Conservation (phyloP, 164 flowering plant species). For the Platanus orientalis region DNA sequence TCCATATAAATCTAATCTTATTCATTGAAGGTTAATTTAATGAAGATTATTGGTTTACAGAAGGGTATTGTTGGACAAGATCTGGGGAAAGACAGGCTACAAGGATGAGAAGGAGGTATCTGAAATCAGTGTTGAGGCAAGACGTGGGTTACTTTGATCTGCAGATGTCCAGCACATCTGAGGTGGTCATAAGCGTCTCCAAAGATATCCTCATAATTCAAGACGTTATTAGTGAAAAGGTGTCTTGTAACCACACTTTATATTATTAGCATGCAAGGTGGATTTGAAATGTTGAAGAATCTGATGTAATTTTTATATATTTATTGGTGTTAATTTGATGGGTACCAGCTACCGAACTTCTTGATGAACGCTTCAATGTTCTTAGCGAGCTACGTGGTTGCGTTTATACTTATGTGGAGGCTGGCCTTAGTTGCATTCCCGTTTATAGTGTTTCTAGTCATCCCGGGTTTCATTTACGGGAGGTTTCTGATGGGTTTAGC, state of each 20-base stretch:
- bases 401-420: constrained; percentile 61
- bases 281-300: too few species aligned
- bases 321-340: not conserved
- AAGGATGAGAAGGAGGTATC: constrained; percentile 60
- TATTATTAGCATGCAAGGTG: too few species aligned
- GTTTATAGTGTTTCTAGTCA: constrained; percentile 51
- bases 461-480: constrained; percentile 81
- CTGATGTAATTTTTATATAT: too few species aligned
- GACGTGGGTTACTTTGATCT: constrained; percentile 81
- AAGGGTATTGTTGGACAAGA: too few species aligned
- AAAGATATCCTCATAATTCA: constrained; percentile 77
- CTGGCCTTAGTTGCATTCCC: constrained; percentile 71
- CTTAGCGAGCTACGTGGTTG: constrained; percentile 52
- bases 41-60: constrained; percentile 27
- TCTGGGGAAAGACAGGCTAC: too few species aligned
- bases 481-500: too few species aligned
- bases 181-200: constrained; percentile 68
- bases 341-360: constrained; percentile 65
- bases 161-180: constrained; percentile 63
- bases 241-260: constrained; percentile 10
- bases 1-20: not conserved
- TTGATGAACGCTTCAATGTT: constrained; percentile 60
- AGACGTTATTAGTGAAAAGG: constrained; percentile 81
- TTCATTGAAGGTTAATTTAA: not conserved
- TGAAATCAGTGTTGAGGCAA: constrained; percentile 78